Conservation (phyloP, 1,139 yeast genomes). For the Candida tetrigidarum region DNA sequence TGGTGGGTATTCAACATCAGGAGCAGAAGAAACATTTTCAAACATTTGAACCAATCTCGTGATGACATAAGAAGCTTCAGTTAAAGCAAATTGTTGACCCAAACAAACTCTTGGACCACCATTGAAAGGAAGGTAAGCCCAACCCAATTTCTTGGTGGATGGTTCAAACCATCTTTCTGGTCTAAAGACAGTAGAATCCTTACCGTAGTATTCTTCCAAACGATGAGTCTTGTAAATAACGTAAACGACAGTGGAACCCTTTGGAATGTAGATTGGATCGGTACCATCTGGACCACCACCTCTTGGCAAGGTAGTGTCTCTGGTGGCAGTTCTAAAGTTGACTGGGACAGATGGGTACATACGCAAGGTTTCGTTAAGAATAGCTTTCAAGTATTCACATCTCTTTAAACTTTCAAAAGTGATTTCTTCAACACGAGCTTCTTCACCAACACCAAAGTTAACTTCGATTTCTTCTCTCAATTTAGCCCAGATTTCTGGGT, state of each 20-base stretch:
- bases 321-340: conserved; percentile 47
- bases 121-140: conserved; percentile 62
- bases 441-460: conserved; percentile 38
- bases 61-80: conserved; percentile 55
- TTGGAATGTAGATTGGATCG: conserved; percentile 47
- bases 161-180: conserved; percentile 53
- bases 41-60: conserved; percentile 48
- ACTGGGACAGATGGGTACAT: conserved; percentile 60
- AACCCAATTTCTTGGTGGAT: conserved; percentile 41
- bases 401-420: conserved; percentile 55
- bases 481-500: conserved; percentile 38
- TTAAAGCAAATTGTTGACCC: conserved; percentile 64
- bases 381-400: conserved; percentile 49
- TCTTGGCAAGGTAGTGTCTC: conserved; percentile 49
- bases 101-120: conserved; percentile 68
- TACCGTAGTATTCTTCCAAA: conserved; percentile 47
- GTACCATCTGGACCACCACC: conserved; percentile 54
- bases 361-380: conserved; percentile 55
- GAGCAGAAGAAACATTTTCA: conserved; percentile 30
- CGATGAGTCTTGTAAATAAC: conserved; percentile 52
- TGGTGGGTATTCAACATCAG: conserved; percentile 34
- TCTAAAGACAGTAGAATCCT: conserved; percentile 47
- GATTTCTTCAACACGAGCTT: conserved; percentile 29
- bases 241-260: conserved; percentile 51
- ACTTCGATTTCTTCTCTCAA: conserved; percentile 36